Evolutionary conservation across 768 basidiomycete species (phyloP).

Genomic region (Terana coerulea): DNA sequence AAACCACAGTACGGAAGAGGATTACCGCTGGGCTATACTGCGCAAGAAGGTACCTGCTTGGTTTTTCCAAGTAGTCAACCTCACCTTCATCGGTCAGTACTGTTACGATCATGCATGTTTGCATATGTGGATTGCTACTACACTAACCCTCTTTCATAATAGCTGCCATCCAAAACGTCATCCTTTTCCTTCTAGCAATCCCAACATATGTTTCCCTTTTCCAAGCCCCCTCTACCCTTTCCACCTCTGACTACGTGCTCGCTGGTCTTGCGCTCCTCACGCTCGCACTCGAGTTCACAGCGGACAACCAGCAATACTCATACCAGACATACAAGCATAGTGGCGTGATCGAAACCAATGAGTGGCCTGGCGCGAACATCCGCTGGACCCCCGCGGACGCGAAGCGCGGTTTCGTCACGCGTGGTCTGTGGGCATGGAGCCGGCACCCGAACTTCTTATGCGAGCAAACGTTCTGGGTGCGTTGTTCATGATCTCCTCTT

Average conservation of each 20-base stretch:
- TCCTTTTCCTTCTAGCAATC: constrained; percentile 69
- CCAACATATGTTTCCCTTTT: constrained; percentile 55
- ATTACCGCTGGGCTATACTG: constrained; percentile 88
- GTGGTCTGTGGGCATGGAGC: constrained; percentile 82
- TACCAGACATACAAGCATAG: constrained; percentile 77
- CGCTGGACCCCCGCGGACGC: constrained; percentile 63
- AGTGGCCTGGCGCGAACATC: constrained; percentile 68
- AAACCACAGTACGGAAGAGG: constrained; percentile 74
- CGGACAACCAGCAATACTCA: constrained; percentile 91
- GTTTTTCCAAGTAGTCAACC: constrained; percentile 59
- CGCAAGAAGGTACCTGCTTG: constrained; percentile 52
- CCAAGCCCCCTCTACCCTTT: constrained; percentile 50
- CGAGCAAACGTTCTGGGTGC: constrained; percentile 85
- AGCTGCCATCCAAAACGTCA: constrained; percentile 75
- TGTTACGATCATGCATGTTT: not conserved
- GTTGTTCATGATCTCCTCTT: constrained; percentile 22
- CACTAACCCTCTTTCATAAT: constrained; percentile 8
- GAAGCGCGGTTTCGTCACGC: constrained; percentile 78
- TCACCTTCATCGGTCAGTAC: constrained; percentile 64
- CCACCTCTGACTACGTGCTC: constrained; percentile 59
- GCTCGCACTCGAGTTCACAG: constrained; percentile 69
- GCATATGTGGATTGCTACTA: not conserved
- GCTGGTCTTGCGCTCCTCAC: constrained; percentile 52
- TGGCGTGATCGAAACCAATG: constrained; percentile 35
- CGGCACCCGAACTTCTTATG: constrained; percentile 93